Conservation (phyloP, 2,329 filamentous ascomycete genomes). For the Pseudogymnoascus sp. region DNA sequence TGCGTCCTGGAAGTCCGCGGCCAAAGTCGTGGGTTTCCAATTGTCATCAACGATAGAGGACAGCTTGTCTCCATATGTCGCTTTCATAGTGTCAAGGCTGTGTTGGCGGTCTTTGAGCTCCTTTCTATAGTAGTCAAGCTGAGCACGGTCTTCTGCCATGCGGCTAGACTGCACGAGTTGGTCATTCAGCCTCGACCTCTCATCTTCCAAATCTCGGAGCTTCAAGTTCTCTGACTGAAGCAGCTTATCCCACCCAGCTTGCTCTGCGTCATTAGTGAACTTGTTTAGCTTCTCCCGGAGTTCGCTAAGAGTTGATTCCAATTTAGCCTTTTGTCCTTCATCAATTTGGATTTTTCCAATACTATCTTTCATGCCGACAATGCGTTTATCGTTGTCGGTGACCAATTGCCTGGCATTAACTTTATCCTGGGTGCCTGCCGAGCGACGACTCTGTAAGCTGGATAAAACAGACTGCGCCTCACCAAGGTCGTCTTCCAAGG, state of each 20-base stretch:
- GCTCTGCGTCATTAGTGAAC: slow-evolving; percentile 53
- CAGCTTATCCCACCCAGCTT: slow-evolving; percentile 60
- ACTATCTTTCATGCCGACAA: slow-evolving; percentile 55
- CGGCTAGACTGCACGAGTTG: slow-evolving; percentile 79
- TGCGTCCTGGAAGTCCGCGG: slow-evolving; percentile 58
- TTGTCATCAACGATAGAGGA: slow-evolving; percentile 50
- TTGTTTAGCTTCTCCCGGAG: slow-evolving; percentile 53
- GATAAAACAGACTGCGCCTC: slow-evolving; percentile 64
- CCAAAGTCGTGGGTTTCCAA: slow-evolving; percentile 64
- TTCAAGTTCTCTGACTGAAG: slow-evolving; percentile 57
- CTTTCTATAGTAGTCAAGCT: slow-evolving; percentile 74
- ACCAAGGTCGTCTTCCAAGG: slow-evolving; percentile 65
- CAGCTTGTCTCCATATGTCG: slow-evolving; percentile 65
- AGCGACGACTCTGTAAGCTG: slow-evolving; percentile 64
- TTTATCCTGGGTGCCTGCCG: slow-evolving; percentile 64
- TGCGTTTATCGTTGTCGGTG: slow-evolving; percentile 61
- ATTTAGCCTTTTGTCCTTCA: slow-evolving; percentile 70
- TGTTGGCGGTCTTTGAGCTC: slow-evolving; percentile 65
- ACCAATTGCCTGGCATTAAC: slow-evolving; percentile 66
- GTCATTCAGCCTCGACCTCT: slow-evolving; percentile 61
- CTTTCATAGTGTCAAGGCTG: slow-evolving; percentile 67
- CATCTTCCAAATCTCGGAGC: slow-evolving; percentile 61
- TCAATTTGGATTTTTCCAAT: slow-evolving; percentile 70
- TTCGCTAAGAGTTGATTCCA: slow-evolving; percentile 67
- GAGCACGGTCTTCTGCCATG: slow-evolving; percentile 72